Evolutionary conservation across 2,329 filamentous ascomycete genomes (phyloP), one percentile per base, ranked within the genome.

Genomic region (Tricladium varicosporioides): DNA sequence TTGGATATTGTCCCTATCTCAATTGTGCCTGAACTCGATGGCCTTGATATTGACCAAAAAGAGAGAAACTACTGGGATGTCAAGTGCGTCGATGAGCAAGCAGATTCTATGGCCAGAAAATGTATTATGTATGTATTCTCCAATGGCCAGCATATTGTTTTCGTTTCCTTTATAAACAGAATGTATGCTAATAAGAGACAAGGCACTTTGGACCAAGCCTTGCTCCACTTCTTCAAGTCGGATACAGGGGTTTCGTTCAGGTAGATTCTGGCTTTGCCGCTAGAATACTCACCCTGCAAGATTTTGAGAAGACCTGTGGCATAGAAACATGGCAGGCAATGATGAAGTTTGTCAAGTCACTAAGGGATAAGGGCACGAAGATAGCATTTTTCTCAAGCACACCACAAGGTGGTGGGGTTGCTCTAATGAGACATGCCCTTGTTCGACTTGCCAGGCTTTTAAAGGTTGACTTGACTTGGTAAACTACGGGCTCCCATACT

Each of bases 81-180:
- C 33, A 83, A 84, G 68, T 75, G 79, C n/a, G 79, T 92, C 4
- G 90, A 92, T 65, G 90, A 94, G 69, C 86, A 92, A 70, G 89
- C 90, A 1, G 90, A 93, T 69, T 89, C 87, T 0, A 88, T 92
- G 82, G 87, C 86, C 1, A 80, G 90, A 60, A 92, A 92, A 75
- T 91, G 87, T 70, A 80, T 92, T 60, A 82, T 86, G 86, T 88
- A 73, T 72, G 81, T 74, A 22, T 3, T 7, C 45, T 15, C 53
- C 57, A 27, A 27, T 27, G 3, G 3, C 22, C 7, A 27, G n/a
- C 45, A 5, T 45, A 27, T 32, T 46, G 15, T 51, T 46, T 16
- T 32, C 16, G 18, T 27, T 27, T 27, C 22, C n/a, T n/a, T 49
- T 27, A n/a, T 33, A 19, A 5, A 27, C 7, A 7, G 22, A 27